Evolutionary conservation across 441 rosid genomes (phyloP).

Genomic region (Pelargonium australe): DNA sequence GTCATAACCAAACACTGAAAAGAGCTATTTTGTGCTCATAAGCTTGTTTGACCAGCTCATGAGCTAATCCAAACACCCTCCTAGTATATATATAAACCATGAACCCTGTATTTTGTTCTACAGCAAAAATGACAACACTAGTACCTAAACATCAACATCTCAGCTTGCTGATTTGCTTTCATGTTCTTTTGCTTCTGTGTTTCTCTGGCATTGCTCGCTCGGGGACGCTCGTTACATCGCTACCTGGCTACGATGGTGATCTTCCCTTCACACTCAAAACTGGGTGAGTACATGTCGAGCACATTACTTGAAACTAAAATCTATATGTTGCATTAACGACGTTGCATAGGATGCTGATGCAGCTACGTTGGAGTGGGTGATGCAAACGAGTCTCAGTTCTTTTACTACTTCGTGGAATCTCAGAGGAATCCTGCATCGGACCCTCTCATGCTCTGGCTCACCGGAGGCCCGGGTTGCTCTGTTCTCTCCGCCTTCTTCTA

Average conservation of each 20-base stretch:
- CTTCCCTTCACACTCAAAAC: slow-evolving; percentile 26
- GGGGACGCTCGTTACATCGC: neutral
- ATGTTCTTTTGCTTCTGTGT: neutral
- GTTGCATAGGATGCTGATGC: no score
- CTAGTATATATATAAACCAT: no score
- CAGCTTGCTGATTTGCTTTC: neutral
- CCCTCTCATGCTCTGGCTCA: slow-evolving; percentile 34
- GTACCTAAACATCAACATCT: neutral
- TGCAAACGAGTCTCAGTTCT: slow-evolving; percentile 23
- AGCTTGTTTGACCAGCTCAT: no score
- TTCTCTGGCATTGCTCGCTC: neutral
- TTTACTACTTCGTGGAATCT: slow-evolving; percentile 33
- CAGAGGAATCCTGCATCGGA: slow-evolving; percentile 24
- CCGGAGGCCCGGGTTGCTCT: slow-evolving; percentile 38
- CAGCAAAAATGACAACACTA: neutral
- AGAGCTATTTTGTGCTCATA: no score
- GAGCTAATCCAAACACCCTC: no score
- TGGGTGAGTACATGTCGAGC: slow-evolving; percentile 7
- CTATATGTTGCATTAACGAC: no score
- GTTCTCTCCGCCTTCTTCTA: slow-evolving; percentile 28
- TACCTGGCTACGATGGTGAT: slow-evolving; percentile 23
- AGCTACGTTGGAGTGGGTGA: slow-evolving; percentile 31
- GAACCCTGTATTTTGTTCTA: no score
- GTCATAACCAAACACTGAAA: no score
- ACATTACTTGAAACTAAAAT: no score